Evolutionary conservation across 2,329 filamentous ascomycete genomes (phyloP), one percentile per base, ranked within the genome.

Genomic region (Dactylellina parvicollis): DNA sequence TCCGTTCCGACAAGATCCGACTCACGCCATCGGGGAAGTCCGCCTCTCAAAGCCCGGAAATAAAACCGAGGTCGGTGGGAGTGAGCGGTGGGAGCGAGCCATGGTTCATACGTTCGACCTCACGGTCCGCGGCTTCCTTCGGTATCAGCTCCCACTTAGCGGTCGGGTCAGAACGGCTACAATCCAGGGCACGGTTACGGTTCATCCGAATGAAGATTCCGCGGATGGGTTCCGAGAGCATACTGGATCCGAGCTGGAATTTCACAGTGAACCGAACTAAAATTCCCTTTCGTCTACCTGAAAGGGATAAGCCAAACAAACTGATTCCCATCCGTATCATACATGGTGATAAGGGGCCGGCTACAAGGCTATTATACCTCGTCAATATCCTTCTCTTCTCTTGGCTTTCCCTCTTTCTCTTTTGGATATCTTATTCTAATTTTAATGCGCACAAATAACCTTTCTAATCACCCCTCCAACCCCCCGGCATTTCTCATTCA

Each of bases 31-130:
- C 3, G 94, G 92, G 28, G 91, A 95, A 78, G 87, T 99, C 76
- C 90, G 94, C 38, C 86, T 99, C 2, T 83, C 85, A 24, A 88
- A 90, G 62, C 95, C 95, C 0, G 93, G 94, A 2, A 99, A 98
- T 80, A 89, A 89, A 77, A 98, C 95, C 0, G 89, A 92, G 78
- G 84, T 87, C 44, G 90, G 91, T 40, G 95, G 94, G 7, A 89
- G 89, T 1, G 88, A 90, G 78, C 88, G 93, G 10, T 99, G 95
- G 95, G 92, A 96, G 79, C 87, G 88, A 71, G 93, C 98, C 49
- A 84, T 97, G 55, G 88, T 96, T 76, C 91, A 97, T 80, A 91
- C 94, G 46, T 99, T 98, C 77, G 92, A 97, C 76, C 85, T 99
- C 52, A 94, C 98, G 73, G 87, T 99, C 42, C 89, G 95, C 77